These are phyloP conservation scores for Odonthalia washingtoniensis DNA, from an alignment of 31 red algal species.

Conservation along the genomic window DNA sequence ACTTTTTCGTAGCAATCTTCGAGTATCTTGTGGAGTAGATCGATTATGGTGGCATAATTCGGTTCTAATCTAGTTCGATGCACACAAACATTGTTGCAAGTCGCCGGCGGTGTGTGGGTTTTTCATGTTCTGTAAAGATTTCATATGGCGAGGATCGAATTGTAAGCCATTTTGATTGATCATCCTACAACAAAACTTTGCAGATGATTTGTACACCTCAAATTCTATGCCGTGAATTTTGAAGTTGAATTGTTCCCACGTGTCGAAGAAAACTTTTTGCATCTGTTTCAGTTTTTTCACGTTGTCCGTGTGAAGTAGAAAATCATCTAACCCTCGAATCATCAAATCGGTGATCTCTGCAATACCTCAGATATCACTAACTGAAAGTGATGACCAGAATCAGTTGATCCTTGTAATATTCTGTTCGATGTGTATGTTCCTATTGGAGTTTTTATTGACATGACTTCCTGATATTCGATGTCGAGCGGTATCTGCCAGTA, in stretches of 20 bases:
- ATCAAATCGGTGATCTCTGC: background rate
- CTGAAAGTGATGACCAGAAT: slow-evolving; percentile 50
- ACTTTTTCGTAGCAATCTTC: slow-evolving; percentile 35
- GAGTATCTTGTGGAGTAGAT: slow-evolving; percentile 8
- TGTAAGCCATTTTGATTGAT: background rate
- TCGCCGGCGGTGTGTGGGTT: no score
- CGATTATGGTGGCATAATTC: slow-evolving; percentile 5
- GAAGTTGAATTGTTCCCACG: background rate
- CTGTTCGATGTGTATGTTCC: slow-evolving; percentile 8
- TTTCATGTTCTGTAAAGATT: slow-evolving; percentile 4
- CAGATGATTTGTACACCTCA: background rate
- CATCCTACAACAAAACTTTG: background rate
- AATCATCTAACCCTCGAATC: slow-evolving; percentile 51
- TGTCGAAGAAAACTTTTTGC: background rate
- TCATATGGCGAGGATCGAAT: background rate
- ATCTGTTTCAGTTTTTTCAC: background rate
- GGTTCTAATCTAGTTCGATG: background rate
- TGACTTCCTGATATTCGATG: slow-evolving; percentile 21
- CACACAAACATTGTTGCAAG: no score
- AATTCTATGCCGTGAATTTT: background rate
- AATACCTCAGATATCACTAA: background rate
- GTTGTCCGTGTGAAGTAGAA: slow-evolving; percentile 31
- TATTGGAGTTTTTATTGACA: slow-evolving; percentile 29
- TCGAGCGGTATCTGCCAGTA: slow-evolving; percentile 53
- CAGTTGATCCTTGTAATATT: slow-evolving; percentile 29